Evolutionary conservation across 345 rosid species (phyloP), one percentile per base, ranked within the genome.

Genomic region (Populus nigra): DNA sequence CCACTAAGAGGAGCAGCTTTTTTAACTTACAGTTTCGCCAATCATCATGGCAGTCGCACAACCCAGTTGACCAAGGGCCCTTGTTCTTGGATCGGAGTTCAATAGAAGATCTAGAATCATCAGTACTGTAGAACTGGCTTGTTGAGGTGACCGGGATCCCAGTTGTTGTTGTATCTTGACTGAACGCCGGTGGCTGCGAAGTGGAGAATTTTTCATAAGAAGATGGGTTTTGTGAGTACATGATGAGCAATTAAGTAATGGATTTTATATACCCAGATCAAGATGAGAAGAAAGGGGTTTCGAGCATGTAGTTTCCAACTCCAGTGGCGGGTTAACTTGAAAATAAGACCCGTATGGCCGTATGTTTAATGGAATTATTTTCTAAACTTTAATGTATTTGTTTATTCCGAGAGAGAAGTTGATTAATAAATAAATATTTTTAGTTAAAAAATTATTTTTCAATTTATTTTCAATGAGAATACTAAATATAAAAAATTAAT

Each of bases 21-120:
- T 47, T 11, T 5, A 53, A 81, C 87, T 86, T 75, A 86, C 87
- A 86, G 80, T 75, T 84, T 20, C 77, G 50, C 13, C 55, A 18
- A 55, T 86, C 86, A 29, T 82, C 72, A 77, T 84, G 80, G 83
- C 88, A 86, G 61, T 77, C 85, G 49, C 69, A 86, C 17, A 86
- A 82, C 33, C 88, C 87, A 13, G 86, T 45, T 65, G 88, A 83
- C 88, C 88, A 86, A 22, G 81, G 73, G 4, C 38, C 78, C 75
- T 65, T 72, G 9, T 29, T 50, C 76, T 68, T 77, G 69, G 80
- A 45, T 65, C 50, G 74, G 59, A 65, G n/a, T 1, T 47, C 36
- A 31, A 67, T 13, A 23, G 35, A 7, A n/a, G 71, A 45, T 29
- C 25, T 53, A 35, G 80, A 71, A 65, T n/a, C 53, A 25, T 72